Percentiles rank a stretch among this genome's conserved stretches.
Conservation (phyloP, 2,329 filamentous ascomycete genomes). For the Colletotrichum phormii region DNA sequence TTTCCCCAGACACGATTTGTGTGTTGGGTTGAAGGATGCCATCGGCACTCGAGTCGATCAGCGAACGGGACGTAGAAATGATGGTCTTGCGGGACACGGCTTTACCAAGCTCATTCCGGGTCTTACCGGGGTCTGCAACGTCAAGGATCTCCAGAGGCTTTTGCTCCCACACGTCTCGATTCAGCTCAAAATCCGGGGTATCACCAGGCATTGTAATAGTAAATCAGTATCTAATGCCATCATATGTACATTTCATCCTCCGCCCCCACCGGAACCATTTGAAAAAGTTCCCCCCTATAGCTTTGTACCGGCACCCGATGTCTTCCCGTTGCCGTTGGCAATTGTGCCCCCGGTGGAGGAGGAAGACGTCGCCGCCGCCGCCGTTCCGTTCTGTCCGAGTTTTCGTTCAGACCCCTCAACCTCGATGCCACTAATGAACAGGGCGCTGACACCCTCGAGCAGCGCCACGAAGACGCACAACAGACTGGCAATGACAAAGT, state of each 20-base stretch:
- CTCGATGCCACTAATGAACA: constrained; percentile 84
- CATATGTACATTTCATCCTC: not conserved
- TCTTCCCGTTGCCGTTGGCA: constrained; percentile 19
- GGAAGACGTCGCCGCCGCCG: not conserved
- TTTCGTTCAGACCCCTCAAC: constrained; percentile 56
- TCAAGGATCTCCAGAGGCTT: not conserved
- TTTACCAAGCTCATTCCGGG: not conserved
- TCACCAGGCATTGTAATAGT: not conserved
- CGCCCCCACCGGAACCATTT: not conserved
- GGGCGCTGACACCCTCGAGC: constrained; percentile 85
- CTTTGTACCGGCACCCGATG: too few species aligned
- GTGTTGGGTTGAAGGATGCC: not conserved
- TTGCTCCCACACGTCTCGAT: not conserved
- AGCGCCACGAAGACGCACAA: constrained; percentile 91
- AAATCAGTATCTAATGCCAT: not conserved
- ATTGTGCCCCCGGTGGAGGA: not conserved
- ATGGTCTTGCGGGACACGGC: not conserved
- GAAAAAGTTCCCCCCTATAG: not conserved
- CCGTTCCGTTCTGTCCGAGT: not conserved
- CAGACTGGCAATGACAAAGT: constrained; percentile 92
- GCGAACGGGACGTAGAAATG: not conserved
- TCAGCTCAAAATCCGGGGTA: not conserved
- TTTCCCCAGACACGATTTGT: not conserved
- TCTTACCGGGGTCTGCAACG: not conserved
- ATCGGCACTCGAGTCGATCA: not conserved